These are phyloP conservation scores for Torulaspora quercuum DNA, from an alignment of 805 yeast species.

Conservation along the genomic window DNA sequence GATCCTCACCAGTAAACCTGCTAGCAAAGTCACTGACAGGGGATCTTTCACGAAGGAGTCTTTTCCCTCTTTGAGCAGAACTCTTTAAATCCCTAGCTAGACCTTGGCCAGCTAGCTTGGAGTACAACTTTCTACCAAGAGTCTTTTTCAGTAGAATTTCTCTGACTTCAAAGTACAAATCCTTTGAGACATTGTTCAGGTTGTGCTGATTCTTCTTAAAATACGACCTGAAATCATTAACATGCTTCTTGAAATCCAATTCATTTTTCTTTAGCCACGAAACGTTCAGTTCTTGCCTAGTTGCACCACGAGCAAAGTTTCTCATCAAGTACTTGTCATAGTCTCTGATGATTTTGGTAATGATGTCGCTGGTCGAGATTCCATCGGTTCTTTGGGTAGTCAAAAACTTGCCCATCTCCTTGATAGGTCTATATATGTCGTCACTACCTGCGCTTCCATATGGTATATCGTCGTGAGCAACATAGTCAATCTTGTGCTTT, in stretches of 20 bases:
- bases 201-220: conserved; percentile 72
- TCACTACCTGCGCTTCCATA: conserved; percentile 85
- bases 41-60: conserved; percentile 28
- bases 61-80: conserved; percentile 14
- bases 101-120: conserved; percentile 40
- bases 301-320: conserved; percentile 96
- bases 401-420: conserved; percentile 83
- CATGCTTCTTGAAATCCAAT: conserved; percentile 86
- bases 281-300: conserved; percentile 92
- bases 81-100: conserved; percentile 41
- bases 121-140: conserved; percentile 34
- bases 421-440: conserved; percentile 91
- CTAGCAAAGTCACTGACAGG: conserved; percentile 37
- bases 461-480: conserved; percentile 96
- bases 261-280: conserved; percentile 98
- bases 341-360: conserved; percentile 90
- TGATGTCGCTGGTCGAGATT: conserved; percentile 90
- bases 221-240: conserved; percentile 79
- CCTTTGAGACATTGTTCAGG: conserved; percentile 70
- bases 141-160: conserved; percentile 51
- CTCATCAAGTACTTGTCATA: conserved; percentile 96
- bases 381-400: conserved; percentile 97
- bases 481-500: conserved; percentile 84
- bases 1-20: conserved; percentile 25
- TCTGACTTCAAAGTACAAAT: conserved; percentile 78